phyloP scores from a whole-genome alignment of 495 filamentous ascomycete genomes.

The Astrocystis sublimbata region DNA sequence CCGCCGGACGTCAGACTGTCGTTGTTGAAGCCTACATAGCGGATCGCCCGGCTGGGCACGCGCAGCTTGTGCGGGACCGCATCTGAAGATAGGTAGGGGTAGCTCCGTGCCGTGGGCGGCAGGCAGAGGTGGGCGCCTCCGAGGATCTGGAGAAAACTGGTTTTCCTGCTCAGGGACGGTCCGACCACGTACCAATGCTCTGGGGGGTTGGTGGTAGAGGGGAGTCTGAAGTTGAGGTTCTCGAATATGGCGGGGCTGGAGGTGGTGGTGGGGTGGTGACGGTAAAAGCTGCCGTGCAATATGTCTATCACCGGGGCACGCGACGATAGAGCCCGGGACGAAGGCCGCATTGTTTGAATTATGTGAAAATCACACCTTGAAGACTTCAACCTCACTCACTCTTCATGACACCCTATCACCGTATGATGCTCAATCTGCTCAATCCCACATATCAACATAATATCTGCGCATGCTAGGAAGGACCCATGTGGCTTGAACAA shows the following conservation, averaged over 20 bases:
- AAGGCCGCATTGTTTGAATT: conserved; percentile 35
- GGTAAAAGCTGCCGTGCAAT: conserved; percentile 76
- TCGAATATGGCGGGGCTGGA: conserved; percentile 67
- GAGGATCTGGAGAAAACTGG: conserved; percentile 73
- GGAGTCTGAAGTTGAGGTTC: conserved; percentile 64
- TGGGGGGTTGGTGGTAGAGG: conserved; percentile 44
- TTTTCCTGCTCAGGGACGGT: conserved; percentile 68
- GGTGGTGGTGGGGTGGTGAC: conserved; percentile 64
- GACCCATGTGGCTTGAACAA: not conserved
- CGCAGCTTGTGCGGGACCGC: conserved; percentile 58
- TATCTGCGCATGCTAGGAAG: not conserved
- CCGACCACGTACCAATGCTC: conserved; percentile 78
- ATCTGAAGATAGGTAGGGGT: conserved; percentile 70
- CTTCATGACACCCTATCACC: not conserved
- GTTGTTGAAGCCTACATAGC: conserved; percentile 79
- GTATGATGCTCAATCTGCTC: not conserved
- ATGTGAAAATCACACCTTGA: not conserved
- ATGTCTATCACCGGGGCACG: conserved; percentile 68
- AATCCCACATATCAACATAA: not conserved
- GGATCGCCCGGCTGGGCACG: conserved; percentile 64
- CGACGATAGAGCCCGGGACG: no score
- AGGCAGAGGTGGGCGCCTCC: conserved; percentile 70
- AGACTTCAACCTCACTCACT: not conserved
- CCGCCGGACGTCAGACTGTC: conserved; percentile 47
- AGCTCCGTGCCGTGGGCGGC: conserved; percentile 70